Conservation (phyloP, 1,284 basidiomycete genomes). For the Apiotrichum veenhuisii region DNA sequence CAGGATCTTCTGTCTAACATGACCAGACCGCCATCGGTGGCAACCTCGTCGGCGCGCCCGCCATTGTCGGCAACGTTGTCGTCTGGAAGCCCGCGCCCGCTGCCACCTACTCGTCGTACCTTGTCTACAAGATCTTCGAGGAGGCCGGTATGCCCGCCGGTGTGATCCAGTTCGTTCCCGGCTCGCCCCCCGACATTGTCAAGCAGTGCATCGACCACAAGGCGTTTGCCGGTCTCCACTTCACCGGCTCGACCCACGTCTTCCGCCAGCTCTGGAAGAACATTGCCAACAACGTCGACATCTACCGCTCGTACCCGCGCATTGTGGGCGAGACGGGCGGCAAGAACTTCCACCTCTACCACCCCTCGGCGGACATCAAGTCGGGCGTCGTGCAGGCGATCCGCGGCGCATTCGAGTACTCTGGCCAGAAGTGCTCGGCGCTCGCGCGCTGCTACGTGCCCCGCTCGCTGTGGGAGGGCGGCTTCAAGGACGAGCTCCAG, state of each 20-base stretch:
- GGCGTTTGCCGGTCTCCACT: slow-evolving; percentile 85
- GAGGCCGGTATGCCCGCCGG: slow-evolving; percentile 92
- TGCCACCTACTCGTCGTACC: slow-evolving; percentile 92
- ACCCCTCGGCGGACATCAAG: slow-evolving; percentile 77
- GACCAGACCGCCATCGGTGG: slow-evolving; percentile 79
- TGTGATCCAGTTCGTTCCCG: slow-evolving; percentile 96
- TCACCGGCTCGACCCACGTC: slow-evolving; percentile 92
- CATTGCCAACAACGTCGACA: slow-evolving; percentile 81
- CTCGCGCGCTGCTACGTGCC: slow-evolving; percentile 89
- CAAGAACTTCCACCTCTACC: slow-evolving; percentile 97
- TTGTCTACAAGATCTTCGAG: slow-evolving; percentile 83
- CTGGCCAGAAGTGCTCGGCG: slow-evolving; percentile 95
- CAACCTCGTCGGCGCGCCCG: slow-evolving; percentile 79
- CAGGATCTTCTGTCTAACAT: slow-evolving; percentile 2
- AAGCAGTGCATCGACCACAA: slow-evolving; percentile 74
- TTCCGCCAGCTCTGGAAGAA: slow-evolving; percentile 97
- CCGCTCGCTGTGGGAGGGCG: slow-evolving; percentile 74
- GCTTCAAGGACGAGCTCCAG: slow-evolving; percentile 79
- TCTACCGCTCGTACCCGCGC: slow-evolving; percentile 82
- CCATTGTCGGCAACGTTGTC: slow-evolving; percentile 89
- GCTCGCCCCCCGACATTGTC: slow-evolving; percentile 74
- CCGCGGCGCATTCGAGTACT: slow-evolving; percentile 92
- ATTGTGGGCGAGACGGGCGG: slow-evolving; percentile 81
- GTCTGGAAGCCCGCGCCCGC: slow-evolving; percentile 98
- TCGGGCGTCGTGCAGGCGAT: slow-evolving; percentile 87